These are phyloP conservation scores for Ceratocystis lukuohia DNA, from an alignment of 2,329 filamentous ascomycete species.

Conservation along the genomic window DNA sequence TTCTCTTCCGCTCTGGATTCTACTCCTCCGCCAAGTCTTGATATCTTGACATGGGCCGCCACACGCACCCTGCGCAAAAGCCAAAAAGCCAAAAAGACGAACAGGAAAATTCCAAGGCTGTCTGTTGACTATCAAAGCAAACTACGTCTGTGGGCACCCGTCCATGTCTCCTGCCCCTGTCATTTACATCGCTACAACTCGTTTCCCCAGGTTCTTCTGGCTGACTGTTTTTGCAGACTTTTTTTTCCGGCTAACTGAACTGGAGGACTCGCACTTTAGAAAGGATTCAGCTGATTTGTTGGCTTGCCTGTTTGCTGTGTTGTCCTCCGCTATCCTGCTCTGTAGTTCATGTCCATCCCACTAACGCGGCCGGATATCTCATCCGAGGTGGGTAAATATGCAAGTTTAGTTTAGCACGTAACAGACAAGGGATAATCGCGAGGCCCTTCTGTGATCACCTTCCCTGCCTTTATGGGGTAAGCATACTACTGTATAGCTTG, in stretches of 20 bases:
- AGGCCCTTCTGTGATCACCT: background rate
- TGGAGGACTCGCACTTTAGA: background rate
- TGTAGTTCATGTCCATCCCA: background rate
- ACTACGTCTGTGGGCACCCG: background rate
- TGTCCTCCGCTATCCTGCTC: background rate
- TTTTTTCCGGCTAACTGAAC: too few species aligned
- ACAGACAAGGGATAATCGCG: background rate
- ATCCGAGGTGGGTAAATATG: slow-evolving; percentile 4
- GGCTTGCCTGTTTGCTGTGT: background rate
- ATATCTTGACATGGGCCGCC: background rate
- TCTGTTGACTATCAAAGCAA: background rate
- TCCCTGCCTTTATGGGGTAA: background rate
- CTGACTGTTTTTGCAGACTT: too few species aligned
- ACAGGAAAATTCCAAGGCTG: background rate
- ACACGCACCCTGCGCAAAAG: background rate
- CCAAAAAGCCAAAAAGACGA: background rate
- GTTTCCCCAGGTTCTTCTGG: slow-evolving; percentile 2
- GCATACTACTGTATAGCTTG: background rate
- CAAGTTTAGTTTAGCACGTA: background rate
- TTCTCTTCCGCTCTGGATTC: background rate
- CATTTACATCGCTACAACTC: background rate
- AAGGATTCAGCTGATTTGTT: background rate
- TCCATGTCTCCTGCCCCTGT: background rate
- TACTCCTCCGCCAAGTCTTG: background rate
- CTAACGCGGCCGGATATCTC: background rate